Evolutionary conservation across 441 rosid species (phyloP).

Genomic region (Manihot esculenta): DNA sequence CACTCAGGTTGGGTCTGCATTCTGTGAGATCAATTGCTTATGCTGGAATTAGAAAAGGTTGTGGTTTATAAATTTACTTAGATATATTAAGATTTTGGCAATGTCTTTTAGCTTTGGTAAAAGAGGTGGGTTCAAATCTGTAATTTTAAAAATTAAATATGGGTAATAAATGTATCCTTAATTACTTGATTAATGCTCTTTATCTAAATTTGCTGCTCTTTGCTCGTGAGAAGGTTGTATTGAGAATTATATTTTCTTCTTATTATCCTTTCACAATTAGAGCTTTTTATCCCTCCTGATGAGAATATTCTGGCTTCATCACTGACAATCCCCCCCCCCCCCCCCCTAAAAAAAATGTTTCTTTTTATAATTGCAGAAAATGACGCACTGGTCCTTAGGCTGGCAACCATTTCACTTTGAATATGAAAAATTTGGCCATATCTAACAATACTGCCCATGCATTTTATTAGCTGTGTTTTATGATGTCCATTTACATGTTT

Average conservation of each 20-base stretch:
- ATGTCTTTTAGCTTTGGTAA: not conserved
- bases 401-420: not conserved
- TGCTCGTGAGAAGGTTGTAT: not conserved
- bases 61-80: not conserved
- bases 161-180: not conserved
- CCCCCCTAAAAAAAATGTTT: too few relatives aligned
- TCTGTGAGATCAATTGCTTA: not conserved
- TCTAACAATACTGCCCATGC: not conserved
- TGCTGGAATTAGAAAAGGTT: not conserved
- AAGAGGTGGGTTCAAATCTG: not conserved
- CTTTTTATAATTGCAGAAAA: not conserved
- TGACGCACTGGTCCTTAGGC: not conserved
- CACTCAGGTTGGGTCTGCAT: not conserved
- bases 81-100: not conserved
- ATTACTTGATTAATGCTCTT: not conserved
- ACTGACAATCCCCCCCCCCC: not conserved
- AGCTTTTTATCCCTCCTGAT: not conserved
- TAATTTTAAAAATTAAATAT: not conserved
- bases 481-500: not conserved
- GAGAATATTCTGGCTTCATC: not conserved
- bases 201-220: not conserved
- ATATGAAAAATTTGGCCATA: not conserved
- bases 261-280: not conserved
- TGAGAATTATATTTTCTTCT: not conserved
- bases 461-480: not conserved